These are phyloP conservation scores for Pseudopithomyces maydicus DNA, from an alignment of 2,329 filamentous ascomycete genomes.

Conservation along the genomic window DNA sequence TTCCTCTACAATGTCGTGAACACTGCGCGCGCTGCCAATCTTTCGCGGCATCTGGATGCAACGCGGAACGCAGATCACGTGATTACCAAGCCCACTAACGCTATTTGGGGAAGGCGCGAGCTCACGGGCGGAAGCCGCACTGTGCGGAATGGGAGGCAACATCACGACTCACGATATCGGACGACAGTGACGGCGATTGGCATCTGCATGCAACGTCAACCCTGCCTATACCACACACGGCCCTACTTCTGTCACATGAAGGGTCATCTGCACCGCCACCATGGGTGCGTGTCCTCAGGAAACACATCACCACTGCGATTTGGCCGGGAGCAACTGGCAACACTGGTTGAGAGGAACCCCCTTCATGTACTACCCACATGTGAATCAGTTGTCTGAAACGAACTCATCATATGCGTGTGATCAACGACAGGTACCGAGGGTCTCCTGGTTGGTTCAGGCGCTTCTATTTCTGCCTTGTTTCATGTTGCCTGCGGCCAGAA, in stretches of 20 bases:
- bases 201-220: background rate
- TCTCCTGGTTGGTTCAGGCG: conserved; percentile 4
- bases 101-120: background rate
- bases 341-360: background rate
- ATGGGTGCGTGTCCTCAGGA: background rate
- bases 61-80: background rate
- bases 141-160: too few species aligned
- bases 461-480: conserved; percentile 12
- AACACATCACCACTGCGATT: background rate
- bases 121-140: background rate
- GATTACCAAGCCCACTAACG: conserved; percentile 18
- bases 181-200: background rate
- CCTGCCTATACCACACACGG: background rate
- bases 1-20: conserved; percentile 11
- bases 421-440: background rate
- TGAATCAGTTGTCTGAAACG: conserved; percentile 3
- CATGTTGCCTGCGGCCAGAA: conserved; percentile 3
- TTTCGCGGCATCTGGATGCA: background rate
- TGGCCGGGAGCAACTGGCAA: background rate
- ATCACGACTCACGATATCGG: too few species aligned
- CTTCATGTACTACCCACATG: background rate
- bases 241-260: too few species aligned
- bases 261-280: background rate
- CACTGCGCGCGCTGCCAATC: conserved; percentile 24
- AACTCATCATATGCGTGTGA: background rate